Base-by-base conservation (phyloP, 2,329 filamentous ascomycete species). In the Macroventuria anomochaeta region DNA sequence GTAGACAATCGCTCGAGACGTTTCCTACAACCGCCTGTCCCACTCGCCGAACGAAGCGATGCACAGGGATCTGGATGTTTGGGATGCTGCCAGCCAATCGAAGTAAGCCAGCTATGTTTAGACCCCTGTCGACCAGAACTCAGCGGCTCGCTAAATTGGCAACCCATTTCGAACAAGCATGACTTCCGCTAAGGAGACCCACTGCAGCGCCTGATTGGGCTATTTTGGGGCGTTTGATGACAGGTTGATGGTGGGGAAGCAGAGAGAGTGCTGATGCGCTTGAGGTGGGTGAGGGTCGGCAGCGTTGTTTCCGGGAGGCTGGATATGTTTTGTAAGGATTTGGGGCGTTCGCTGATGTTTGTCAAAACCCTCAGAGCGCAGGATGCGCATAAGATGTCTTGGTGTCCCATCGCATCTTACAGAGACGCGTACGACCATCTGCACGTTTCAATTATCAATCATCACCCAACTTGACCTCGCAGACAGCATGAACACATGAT, bases 191-290 rank as follows among this genome's bases (percentile, higher is more conserved):
- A 6, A 5, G 5, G 2, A 13, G 46, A 32, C 34, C 53, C 53
- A 46, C 53, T n/a, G 8, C 46, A 55, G 53, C 53, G 53, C 40
- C 53, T 55, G 53, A 55, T 55, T 55, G 41, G 53, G 53, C 36
- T 55, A 55, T 55, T 55, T 54, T 55, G 41, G 41, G 52, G 52
- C 29, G 25, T 41, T 46, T 34, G 11, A 18, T 18, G 25, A 33
- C 6, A 18, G 15, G 32, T 33, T 44, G 26, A 21, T 18, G 25
- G 41, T 18, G 44, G 38, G 49, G 33, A 23, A 37, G 31, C 23
- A 33, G 26, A 28, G 18, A 34, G 29, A 32, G 15, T 25, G 41
- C 36, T 53, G 49, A 46, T 41, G 49, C 5, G 28, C n/a, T n/a
- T n/a, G n/a, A n/a, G n/a, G n/a, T n/a, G 37, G 17, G 23, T 18